Conservation (phyloP, 2,329 filamentous ascomycete genomes). For the Hypoxylon sp. region DNA sequence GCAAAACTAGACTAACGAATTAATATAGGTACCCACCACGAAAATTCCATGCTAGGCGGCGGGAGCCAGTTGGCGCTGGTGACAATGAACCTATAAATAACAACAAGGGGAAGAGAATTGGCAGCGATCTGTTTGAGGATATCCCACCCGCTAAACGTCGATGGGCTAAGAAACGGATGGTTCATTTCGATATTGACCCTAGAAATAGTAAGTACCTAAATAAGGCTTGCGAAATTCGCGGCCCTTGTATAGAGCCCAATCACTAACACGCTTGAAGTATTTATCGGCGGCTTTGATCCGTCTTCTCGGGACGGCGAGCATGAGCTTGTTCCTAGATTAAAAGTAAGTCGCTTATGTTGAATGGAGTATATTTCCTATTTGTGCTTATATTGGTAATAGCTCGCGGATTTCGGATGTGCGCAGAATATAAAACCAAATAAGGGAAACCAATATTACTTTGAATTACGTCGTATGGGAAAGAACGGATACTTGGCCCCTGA, state of each 20-base stretch:
- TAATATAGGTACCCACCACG: slow-evolving; percentile 44
- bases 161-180: slow-evolving; percentile 39
- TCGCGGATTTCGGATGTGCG: slow-evolving; percentile 46
- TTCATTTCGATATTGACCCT: slow-evolving; percentile 49
- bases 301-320: slow-evolving; percentile 42
- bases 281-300: slow-evolving; percentile 37
- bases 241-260: not conserved
- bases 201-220: slow-evolving; percentile 43
- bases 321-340: slow-evolving; percentile 41
- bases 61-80: not conserved
- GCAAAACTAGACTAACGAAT: slow-evolving; percentile 27
- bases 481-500: slow-evolving; percentile 40
- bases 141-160: slow-evolving; percentile 29
- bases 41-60: slow-evolving; percentile 46
- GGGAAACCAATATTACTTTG: slow-evolving; percentile 39
- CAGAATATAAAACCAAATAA: slow-evolving; percentile 37
- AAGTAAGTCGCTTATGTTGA: slow-evolving; percentile 30
- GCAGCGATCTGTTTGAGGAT: slow-evolving; percentile 43
- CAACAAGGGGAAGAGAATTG: slow-evolving; percentile 26
- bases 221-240: not conserved
- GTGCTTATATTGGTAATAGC: slow-evolving; percentile 19
- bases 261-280: slow-evolving; percentile 33
- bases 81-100: not conserved
- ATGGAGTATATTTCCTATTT: not conserved
- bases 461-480: slow-evolving; percentile 26